A percentile compares a stretch with the other conserved stretches of the same genome.
Evolutionary conservation across 352 stramenopile species (phyloP).

Genomic region (Pythium diclinum): DNA sequence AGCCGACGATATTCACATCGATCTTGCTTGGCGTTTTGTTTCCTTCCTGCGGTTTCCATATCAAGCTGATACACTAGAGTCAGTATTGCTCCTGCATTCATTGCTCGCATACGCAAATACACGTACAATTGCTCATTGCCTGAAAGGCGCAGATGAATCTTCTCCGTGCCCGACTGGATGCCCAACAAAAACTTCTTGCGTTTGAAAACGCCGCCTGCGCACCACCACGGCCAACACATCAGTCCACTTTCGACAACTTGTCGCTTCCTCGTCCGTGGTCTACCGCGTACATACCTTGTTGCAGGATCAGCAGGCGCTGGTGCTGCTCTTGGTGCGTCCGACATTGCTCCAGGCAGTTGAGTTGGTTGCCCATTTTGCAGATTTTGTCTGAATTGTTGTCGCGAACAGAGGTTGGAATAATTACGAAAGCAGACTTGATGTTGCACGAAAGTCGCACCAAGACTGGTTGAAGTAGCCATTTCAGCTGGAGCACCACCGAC

Average conservation of each 20-base stretch:
- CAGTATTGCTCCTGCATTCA: background rate
- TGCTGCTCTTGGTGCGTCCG: slow-evolving; percentile 58
- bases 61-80: slow-evolving; percentile 34
- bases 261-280: background rate
- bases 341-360: slow-evolving; percentile 81
- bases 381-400: background rate
- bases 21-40: slow-evolving; percentile 50
- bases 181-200: slow-evolving; percentile 76
- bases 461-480: background rate
- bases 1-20: slow-evolving; percentile 44
- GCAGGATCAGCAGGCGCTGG: slow-evolving; percentile 65
- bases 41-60: slow-evolving; percentile 63
- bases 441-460: background rate
- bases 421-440: slow-evolving; percentile 2
- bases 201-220: slow-evolving; percentile 58
- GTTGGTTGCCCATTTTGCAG: slow-evolving; percentile 61
- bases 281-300: slow-evolving; percentile 43
- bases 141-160: slow-evolving; percentile 60
- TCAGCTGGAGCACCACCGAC: too few relatives aligned
- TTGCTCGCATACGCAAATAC: too few relatives aligned
- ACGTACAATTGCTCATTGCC: slow-evolving; percentile 54
- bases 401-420: background rate
- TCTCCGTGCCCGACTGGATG: slow-evolving; percentile 56
- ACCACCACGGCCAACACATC: background rate
- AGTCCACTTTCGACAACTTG: background rate